Evolutionary conservation across 2,329 filamentous ascomycete genomes (phyloP).

Genomic region (Ophiostoma quercus): DNA sequence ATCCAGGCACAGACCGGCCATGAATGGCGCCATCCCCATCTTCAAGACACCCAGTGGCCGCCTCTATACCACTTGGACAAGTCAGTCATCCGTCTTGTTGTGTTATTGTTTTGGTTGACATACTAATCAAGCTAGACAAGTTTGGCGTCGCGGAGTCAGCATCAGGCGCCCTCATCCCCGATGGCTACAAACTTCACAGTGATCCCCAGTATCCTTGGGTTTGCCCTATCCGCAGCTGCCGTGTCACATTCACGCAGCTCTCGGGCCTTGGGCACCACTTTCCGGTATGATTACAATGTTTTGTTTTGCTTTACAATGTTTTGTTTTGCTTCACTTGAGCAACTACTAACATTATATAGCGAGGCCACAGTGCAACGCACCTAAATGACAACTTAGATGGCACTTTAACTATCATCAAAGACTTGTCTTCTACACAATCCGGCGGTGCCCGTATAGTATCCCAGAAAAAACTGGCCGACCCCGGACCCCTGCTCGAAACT

Average conservation of each 20-base stretch:
- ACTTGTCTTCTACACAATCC: neutral
- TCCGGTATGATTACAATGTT: neutral
- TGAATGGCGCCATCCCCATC: neutral
- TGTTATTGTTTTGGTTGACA: neutral
- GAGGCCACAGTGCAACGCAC: neutral
- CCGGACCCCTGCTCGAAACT: neutral
- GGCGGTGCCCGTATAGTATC: conserved; percentile 1
- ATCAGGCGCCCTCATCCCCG: conserved; percentile 12
- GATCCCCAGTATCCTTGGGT: neutral
- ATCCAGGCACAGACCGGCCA: neutral
- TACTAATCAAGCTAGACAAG: neutral
- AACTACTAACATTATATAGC: neutral
- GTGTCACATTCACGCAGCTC: neutral
- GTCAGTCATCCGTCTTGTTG: neutral
- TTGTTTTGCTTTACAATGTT: neutral
- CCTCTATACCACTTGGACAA: neutral
- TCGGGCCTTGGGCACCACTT: conserved; percentile 14
- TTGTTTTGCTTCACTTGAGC: neutral
- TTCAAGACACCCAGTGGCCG: neutral
- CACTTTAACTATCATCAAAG: conserved; percentile 3
- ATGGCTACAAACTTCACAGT: conserved; percentile 2
- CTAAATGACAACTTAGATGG: conserved; percentile 18
- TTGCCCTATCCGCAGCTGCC: conserved; percentile 12
- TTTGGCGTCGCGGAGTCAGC: neutral
- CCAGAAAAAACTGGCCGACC: neutral